A percentile compares a stretch with the other conserved stretches of the same genome.
Evolutionary conservation across 2,329 filamentous ascomycete species (phyloP).

Genomic region (Trichoderma brevicompactum): DNA sequence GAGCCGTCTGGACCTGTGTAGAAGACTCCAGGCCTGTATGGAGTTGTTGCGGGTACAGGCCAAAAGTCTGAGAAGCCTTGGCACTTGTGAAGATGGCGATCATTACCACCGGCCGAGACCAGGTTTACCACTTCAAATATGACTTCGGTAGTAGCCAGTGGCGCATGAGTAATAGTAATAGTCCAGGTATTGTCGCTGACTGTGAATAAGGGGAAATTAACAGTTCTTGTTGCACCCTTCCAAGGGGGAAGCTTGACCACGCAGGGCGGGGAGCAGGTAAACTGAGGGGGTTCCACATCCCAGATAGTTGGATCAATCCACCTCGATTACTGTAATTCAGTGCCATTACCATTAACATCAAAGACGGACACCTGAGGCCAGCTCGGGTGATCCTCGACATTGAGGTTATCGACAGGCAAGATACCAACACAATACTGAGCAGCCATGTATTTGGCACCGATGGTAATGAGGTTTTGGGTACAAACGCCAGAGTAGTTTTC

Average conservation of each 20-base stretch:
- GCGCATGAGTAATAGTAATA: conserved; percentile 38
- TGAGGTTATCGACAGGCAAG: background rate
- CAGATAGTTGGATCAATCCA: conserved; percentile 37
- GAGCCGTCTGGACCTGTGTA: conserved; percentile 21
- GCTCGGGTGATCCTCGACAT: background rate
- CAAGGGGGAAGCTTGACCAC: conserved; percentile 38
- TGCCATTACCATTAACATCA: background rate
- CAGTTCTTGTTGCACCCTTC: conserved; percentile 36
- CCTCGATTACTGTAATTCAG: conserved; percentile 27
- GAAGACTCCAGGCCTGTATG: conserved; percentile 33
- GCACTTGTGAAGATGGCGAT: too few relatives aligned
- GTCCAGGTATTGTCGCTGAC: conserved; percentile 40
- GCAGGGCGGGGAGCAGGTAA: conserved; percentile 40
- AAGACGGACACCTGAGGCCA: background rate
- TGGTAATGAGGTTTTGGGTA: background rate
- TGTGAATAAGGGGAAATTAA: conserved; percentile 41
- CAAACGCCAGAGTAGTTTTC: background rate
- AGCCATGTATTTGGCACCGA: background rate
- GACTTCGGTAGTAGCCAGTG: conserved; percentile 38
- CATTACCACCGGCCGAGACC: too few relatives aligned
- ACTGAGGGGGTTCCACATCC: conserved; percentile 38
- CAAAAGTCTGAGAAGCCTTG: conserved; percentile 20
- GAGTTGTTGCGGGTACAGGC: conserved; percentile 33
- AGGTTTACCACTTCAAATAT: conserved; percentile 31
- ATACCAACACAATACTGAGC: background rate